phyloP scores from a whole-genome alignment of 2,329 filamentous ascomycete genomes.

The Cordyceps cateniannulata region DNA sequence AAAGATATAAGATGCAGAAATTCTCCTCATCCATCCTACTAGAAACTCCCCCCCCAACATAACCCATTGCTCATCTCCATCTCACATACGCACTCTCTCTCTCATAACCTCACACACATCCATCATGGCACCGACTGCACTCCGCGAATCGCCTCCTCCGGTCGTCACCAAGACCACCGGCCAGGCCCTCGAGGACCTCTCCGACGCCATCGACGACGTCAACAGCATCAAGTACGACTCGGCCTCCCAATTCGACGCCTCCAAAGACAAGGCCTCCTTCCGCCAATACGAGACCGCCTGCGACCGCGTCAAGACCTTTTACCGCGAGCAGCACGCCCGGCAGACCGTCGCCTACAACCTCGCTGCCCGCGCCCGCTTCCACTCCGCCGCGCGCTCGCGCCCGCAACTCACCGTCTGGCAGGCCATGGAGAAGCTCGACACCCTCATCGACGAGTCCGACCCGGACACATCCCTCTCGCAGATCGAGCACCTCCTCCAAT shows the following conservation, averaged over 20 bases:
- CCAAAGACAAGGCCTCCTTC: conserved; percentile 75
- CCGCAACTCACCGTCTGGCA: conserved; percentile 83
- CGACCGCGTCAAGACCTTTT: conserved; percentile 81
- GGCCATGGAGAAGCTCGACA: conserved; percentile 89
- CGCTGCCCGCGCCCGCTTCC: conserved; percentile 55
- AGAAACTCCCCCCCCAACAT: not conserved
- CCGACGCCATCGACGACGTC: conserved; percentile 44
- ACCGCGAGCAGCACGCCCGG: conserved; percentile 63
- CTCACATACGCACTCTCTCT: too few relatives aligned
- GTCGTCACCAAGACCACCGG: conserved; percentile 15
- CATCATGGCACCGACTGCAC: conserved; percentile 23
- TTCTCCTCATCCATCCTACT: not conserved
- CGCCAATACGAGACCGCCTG: conserved; percentile 78
- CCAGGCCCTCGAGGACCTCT: conserved; percentile 39
- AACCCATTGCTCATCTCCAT: not conserved
- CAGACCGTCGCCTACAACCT: conserved; percentile 83
- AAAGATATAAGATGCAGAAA: not conserved
- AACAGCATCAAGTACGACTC: conserved; percentile 45
- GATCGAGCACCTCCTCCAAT: conserved; percentile 84
- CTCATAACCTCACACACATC: not conserved
- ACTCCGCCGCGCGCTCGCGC: conserved; percentile 52
- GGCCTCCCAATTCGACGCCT: conserved; percentile 60
- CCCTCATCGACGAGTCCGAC: conserved; percentile 83
- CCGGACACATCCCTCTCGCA: conserved; percentile 82
- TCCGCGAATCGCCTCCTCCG: conserved; percentile 12